A percentile compares a stretch with the other conserved stretches of the same genome.
Conservation (phyloP, 257 asterid genomes). For the Buddleja alternifolia region DNA sequence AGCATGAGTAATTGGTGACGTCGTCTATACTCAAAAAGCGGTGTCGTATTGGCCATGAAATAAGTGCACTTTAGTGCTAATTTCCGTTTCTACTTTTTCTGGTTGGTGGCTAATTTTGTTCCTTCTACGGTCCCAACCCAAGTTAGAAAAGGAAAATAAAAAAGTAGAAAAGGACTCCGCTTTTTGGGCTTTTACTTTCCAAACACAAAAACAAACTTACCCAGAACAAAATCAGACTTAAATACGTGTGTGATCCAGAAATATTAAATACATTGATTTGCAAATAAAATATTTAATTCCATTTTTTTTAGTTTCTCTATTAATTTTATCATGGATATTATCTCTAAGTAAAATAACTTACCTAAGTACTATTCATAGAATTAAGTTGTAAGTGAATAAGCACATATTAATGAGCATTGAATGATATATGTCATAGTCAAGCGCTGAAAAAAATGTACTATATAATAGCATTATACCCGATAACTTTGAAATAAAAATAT, state of each 20-base stretch:
- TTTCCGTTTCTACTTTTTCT: slow-evolving; percentile 12
- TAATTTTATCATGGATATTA: no score
- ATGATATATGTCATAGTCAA: slow-evolving; percentile 14
- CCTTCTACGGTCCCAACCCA: slow-evolving; percentile 20
- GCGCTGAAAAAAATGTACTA: background rate
- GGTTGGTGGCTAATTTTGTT: slow-evolving; percentile 20
- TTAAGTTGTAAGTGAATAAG: background rate
- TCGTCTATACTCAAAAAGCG: background rate
- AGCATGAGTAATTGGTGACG: slow-evolving; percentile 33
- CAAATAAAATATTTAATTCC: no score
- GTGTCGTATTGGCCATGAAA: background rate
- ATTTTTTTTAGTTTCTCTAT: no score
- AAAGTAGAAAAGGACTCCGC: background rate
- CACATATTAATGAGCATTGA: slow-evolving; percentile 19
- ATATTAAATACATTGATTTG: no score
- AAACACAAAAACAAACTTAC: background rate
- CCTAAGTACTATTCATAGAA: background rate
- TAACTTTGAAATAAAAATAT: slow-evolving; percentile 19
- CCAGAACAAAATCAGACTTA: background rate
- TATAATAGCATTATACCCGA: slow-evolving; percentile 15
- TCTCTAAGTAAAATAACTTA: background rate
- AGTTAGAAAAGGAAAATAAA: background rate
- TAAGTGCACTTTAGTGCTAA: slow-evolving; percentile 26
- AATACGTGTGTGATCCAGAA: no score
- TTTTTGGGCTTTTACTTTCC: slow-evolving; percentile 1